phyloP scores from a whole-genome alignment of 768 basidiomycete genomes.

The Cantharellus cinnabarinus region DNA sequence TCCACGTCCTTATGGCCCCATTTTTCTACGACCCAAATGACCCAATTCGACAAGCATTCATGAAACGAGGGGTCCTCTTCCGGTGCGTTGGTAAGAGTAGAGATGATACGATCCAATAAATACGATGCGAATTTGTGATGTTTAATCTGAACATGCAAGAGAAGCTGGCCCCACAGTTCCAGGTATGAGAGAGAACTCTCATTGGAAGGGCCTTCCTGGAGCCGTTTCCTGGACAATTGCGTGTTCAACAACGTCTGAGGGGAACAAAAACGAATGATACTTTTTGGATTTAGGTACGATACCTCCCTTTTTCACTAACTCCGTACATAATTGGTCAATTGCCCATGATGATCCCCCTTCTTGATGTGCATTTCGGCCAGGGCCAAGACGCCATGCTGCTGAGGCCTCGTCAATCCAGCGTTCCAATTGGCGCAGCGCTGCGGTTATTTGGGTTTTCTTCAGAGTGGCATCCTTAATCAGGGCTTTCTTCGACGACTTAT shows the following conservation, averaged over 20 bases:
- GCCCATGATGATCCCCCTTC: conserved; percentile 46
- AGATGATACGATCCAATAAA: conserved; percentile 28
- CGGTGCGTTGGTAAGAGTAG: conserved; percentile 3
- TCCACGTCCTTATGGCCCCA: conserved; percentile 13
- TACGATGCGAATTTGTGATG: conserved; percentile 34
- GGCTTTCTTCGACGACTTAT: conserved; percentile 48
- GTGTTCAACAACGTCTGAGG: conserved; percentile 2
- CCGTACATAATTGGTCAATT: conserved; percentile 43
- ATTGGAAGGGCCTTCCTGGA: neutral
- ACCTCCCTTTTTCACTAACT: conserved; percentile 45
- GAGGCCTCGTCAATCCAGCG: conserved; percentile 60
- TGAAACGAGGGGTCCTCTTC: conserved; percentile 24
- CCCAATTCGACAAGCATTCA: conserved; percentile 50
- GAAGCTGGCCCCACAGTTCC: conserved; percentile 45
- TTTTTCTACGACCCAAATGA: conserved; percentile 33
- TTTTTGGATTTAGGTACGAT: conserved; percentile 72
- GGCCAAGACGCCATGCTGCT: conserved; percentile 25
- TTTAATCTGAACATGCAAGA: conserved; percentile 33
- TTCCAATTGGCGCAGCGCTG: conserved; percentile 41
- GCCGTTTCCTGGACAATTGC: conserved; percentile 30
- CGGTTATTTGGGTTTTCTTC: conserved; percentile 28
- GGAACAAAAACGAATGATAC: conserved; percentile 22
- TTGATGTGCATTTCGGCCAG: conserved; percentile 18
- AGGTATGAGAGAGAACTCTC: conserved; percentile 30
- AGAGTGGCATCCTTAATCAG: conserved; percentile 46